These are phyloP conservation scores for Acer yangbiense DNA, from an alignment of 345 rosid genomes.

Conservation along the genomic window DNA sequence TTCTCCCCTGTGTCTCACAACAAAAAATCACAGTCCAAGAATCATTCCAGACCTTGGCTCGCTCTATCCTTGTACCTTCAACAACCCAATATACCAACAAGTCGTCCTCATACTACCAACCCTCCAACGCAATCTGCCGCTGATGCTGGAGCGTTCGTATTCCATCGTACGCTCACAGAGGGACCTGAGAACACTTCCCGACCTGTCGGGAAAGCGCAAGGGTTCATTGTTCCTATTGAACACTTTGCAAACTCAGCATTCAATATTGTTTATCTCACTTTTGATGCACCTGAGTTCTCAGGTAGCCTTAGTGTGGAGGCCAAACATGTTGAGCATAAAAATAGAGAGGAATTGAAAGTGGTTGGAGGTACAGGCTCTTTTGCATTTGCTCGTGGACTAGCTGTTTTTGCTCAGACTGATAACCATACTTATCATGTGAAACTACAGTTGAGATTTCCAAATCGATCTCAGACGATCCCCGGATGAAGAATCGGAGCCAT, in stretches of 20 bases:
- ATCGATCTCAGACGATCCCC: slow-evolving; percentile 48
- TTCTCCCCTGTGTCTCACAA: slow-evolving; percentile 53
- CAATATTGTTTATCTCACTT: slow-evolving; percentile 68
- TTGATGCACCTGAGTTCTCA: slow-evolving; percentile 49
- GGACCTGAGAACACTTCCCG: slow-evolving; percentile 75
- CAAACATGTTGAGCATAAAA: slow-evolving; percentile 37
- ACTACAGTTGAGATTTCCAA: slow-evolving; percentile 68
- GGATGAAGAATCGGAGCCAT: slow-evolving; percentile 34
- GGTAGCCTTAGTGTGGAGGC: slow-evolving; percentile 74
- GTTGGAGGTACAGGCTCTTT: slow-evolving; percentile 86
- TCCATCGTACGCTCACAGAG: slow-evolving; percentile 61
- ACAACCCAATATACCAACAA: slow-evolving; percentile 38
- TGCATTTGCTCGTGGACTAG: slow-evolving; percentile 78
- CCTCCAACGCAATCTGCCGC: background rate
- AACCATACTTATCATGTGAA: slow-evolving; percentile 60
- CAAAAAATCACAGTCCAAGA: slow-evolving; percentile 15
- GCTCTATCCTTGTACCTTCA: slow-evolving; percentile 75
- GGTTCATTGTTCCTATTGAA: slow-evolving; percentile 67
- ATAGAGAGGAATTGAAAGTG: slow-evolving; percentile 53
- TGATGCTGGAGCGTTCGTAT: slow-evolving; percentile 54
- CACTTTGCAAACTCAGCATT: slow-evolving; percentile 64
- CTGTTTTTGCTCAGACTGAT: slow-evolving; percentile 46
- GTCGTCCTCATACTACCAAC: slow-evolving; percentile 17
- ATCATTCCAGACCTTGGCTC: slow-evolving; percentile 40
- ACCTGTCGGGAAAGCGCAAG: slow-evolving; percentile 72